Conservation (phyloP, 257 asterid species). For the Ehretia macrophylla region DNA sequence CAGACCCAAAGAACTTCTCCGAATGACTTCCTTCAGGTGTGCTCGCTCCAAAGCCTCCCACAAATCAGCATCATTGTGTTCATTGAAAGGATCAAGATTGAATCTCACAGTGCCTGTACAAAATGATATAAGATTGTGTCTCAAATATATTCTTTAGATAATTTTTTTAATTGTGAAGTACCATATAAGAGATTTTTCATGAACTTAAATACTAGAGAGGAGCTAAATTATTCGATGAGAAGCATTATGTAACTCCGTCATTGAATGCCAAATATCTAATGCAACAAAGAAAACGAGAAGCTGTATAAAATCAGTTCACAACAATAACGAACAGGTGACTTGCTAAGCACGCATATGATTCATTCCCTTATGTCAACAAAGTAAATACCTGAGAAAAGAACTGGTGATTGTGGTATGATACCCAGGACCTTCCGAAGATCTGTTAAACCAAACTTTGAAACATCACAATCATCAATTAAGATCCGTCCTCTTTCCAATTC, state of each 20-base stretch:
- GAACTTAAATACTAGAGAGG: no score
- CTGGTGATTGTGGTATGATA: constrained; percentile 94
- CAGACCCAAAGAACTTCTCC: constrained; percentile 77
- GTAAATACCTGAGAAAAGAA: constrained; percentile 89
- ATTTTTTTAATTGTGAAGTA: neutral
- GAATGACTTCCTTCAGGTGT: constrained; percentile 83
- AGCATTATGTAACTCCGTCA: no score
- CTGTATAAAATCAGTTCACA: neutral
- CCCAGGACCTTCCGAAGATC: constrained; percentile 95
- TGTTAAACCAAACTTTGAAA: constrained; percentile 69
- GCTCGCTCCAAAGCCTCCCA: constrained; percentile 99
- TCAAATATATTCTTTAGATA: neutral
- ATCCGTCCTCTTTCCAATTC: constrained; percentile 81
- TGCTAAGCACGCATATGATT: neutral
- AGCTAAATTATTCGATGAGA: no score
- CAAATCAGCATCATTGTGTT: constrained; percentile 93
- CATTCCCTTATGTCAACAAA: neutral
- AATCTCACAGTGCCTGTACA: constrained; percentile 78
- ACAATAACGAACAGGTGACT: neutral
- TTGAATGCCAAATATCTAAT: neutral
- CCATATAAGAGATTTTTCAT: no score
- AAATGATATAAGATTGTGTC: constrained; percentile 3
- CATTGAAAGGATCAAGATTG: constrained; percentile 92
- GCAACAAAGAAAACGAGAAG: neutral
- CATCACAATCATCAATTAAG: constrained; percentile 72